phyloP scores from a whole-genome alignment of 441 rosid species.

The Metrosideros polymorpha region DNA sequence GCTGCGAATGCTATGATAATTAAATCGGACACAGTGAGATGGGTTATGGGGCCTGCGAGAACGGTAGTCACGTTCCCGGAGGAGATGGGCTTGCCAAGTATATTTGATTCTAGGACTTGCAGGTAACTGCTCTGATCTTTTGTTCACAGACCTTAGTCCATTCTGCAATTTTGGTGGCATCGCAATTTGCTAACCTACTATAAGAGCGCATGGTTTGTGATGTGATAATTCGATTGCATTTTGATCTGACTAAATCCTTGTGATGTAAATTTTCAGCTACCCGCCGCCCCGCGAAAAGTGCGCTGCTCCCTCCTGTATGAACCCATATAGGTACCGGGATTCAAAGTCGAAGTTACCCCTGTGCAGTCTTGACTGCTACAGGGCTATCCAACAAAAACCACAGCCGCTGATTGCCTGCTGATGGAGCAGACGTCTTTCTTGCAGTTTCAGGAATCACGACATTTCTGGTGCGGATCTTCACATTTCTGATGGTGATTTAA shows the following conservation, averaged over 20 bases:
- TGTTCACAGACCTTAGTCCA: background rate
- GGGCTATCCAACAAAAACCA: slow-evolving; percentile 41
- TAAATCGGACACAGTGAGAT: slow-evolving; percentile 45
- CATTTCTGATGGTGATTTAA: background rate
- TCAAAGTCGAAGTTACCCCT: slow-evolving; percentile 79
- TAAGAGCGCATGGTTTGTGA: background rate
- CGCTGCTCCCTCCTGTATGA: slow-evolving; percentile 69
- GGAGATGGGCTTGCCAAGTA: slow-evolving; percentile 66
- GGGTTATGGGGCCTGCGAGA: slow-evolving; percentile 58
- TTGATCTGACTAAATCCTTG: background rate
- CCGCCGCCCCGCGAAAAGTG: slow-evolving; percentile 93
- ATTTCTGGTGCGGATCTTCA: background rate
- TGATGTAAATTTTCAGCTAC: slow-evolving; percentile 33
- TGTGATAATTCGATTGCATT: background rate
- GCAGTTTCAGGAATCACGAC: background rate
- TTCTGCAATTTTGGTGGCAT: background rate
- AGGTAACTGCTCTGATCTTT: slow-evolving; percentile 24
- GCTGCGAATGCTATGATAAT: slow-evolving; percentile 54
- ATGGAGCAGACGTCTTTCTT: background rate
- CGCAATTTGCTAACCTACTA: background rate
- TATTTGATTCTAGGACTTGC: slow-evolving; percentile 45
- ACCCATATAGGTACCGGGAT: slow-evolving; percentile 76
- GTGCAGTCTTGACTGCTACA: slow-evolving; percentile 89
- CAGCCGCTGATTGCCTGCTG: background rate
- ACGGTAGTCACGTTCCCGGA: slow-evolving; percentile 69